These are phyloP conservation scores for Parastagonospora avenae DNA, from an alignment of 2,329 filamentous ascomycete species.

Conservation along the genomic window DNA sequence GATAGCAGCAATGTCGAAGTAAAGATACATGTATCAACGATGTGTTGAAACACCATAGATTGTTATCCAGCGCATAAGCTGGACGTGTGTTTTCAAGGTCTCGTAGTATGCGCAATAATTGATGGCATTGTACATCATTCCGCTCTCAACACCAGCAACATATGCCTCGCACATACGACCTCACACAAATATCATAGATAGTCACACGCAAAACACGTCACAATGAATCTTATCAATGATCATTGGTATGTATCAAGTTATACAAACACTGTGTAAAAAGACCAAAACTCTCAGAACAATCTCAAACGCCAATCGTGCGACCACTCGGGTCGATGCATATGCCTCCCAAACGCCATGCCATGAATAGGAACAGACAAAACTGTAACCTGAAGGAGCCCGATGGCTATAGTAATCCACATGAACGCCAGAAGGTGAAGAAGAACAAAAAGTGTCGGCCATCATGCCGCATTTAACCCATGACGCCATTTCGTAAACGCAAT, in stretches of 20 bases:
- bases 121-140: too few relatives aligned
- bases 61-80: too few relatives aligned
- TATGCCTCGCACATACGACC: too few relatives aligned
- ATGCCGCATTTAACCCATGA: not conserved
- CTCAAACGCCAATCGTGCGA: not conserved
- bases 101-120: too few relatives aligned
- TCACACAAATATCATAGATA: too few relatives aligned
- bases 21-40: too few relatives aligned
- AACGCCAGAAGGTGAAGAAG: not conserved
- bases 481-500: not conserved
- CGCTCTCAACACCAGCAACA: too few relatives aligned
- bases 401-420: not conserved
- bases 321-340: conserved; percentile 3
- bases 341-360: conserved; percentile 1
- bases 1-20: too few relatives aligned
- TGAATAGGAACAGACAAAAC: not conserved
- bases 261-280: not conserved
- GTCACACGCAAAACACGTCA: too few relatives aligned
- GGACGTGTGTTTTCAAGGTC: too few relatives aligned
- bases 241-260: not conserved
- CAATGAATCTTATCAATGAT: too few relatives aligned
- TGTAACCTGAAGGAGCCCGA: not conserved
- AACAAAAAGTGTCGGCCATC: not conserved
- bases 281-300: not conserved
- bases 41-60: too few relatives aligned